A percentile compares a stretch with the other conserved stretches of the same genome.
Conservation (phyloP, 352 stramenopile species). For the Pythium angustatum region DNA sequence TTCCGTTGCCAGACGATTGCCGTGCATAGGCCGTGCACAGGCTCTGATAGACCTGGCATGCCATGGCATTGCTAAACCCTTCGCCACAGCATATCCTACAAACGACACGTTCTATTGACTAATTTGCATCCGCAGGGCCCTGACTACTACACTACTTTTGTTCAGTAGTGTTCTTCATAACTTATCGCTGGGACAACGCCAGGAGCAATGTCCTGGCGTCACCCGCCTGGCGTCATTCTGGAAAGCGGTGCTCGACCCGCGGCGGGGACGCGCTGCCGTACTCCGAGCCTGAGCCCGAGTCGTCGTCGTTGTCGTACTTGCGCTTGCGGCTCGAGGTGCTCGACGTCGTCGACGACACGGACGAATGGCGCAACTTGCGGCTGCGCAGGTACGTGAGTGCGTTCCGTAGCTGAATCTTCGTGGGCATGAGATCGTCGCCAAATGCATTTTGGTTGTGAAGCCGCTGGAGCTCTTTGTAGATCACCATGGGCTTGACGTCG, state of each 20-base stretch:
- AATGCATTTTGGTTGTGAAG: conserved; percentile 60
- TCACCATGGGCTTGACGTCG: conserved; percentile 75
- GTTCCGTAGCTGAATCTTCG: conserved; percentile 82
- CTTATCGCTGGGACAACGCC: conserved; percentile 22
- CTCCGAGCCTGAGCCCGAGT: conserved; percentile 46
- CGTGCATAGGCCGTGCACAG: no score
- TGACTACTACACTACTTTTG: not conserved
- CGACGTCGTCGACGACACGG: conserved; percentile 21
- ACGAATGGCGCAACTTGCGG: conserved; percentile 53
- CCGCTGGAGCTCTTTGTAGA: conserved; percentile 66
- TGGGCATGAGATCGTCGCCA: conserved; percentile 76
- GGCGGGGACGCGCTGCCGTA: conserved; percentile 58
- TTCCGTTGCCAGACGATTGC: no score
- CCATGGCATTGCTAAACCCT: not conserved
- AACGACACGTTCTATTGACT: no score
- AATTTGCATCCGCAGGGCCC: no score
- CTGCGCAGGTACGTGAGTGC: conserved; percentile 80
- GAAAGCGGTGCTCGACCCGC: conserved; percentile 54
- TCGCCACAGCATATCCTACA: no score
- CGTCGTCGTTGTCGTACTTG: conserved; percentile 31
- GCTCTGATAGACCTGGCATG: no score
- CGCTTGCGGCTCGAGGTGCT: conserved; percentile 38
- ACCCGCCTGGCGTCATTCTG: conserved; percentile 37
- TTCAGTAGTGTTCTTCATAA: conserved; percentile 1
- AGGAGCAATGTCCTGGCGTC: conserved; percentile 11